Evolutionary conservation across 2,329 filamentous ascomycete species (phyloP), one percentile per base, ranked within the genome.

Genomic region (Talaromyces sp.): DNA sequence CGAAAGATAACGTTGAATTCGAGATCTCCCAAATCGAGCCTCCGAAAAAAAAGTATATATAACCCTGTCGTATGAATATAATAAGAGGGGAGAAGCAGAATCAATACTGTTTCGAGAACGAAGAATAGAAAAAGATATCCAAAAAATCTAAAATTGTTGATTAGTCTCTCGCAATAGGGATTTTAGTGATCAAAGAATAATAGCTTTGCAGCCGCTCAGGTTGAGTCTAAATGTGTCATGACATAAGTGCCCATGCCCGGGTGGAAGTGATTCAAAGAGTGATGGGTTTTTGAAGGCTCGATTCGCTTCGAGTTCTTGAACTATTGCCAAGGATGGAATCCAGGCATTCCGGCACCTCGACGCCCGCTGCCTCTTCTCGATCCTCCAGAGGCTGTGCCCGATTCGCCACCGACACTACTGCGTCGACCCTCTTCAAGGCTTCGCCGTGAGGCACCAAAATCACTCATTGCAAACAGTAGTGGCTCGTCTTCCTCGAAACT

Each of bases 401-500:
- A 72, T 58, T 76, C 76, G 19, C 68, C 67, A 29, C 73, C 71
- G 63, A 75, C 74, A 58, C 72, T 76, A 29, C 73, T 72, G 56
- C 75, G 72, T 36, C 76, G 69, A 38, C 74, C 73, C 68, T 80
- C 79, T 66, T 81, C 79, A 27, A 80, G 69, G 64, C 79, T 81
- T 60, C 79, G 75, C 45, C 79, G 73, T 8, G 78, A 77, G 45
- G 71, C 76, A 8, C 78, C 77, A 63, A 81, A 79, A 61, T 81
- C 79, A 65, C 79, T 81, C 79, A 81, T 81, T 40, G 79, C 77
- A 68, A 81, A 81, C 3, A 81, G 70, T 7, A 81, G 69, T 8
- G 79, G 79, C 64, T 81, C 79, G 17, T 81, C 79, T 34, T 81
- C 79, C 53, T 81, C 79, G 17, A 73, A 69, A 43, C 69, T 68